Evolutionary conservation across 257 asterid species (phyloP).

Genomic region (Paulownia fortunei): DNA sequence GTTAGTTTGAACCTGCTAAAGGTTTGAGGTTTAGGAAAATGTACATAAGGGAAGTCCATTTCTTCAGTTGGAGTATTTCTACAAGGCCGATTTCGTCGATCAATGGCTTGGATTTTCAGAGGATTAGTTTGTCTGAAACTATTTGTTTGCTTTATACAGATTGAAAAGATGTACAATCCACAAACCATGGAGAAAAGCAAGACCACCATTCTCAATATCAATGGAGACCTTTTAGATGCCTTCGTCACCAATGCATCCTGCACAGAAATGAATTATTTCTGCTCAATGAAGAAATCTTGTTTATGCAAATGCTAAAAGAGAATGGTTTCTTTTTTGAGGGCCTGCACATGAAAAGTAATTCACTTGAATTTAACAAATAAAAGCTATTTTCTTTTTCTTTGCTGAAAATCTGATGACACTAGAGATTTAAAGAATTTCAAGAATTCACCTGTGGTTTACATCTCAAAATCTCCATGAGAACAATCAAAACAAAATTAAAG

Average conservation of each 20-base stretch:
- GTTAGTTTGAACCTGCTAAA: constrained; percentile 57
- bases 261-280: neutral
- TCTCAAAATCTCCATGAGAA: constrained; percentile 51
- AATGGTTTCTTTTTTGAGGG: neutral
- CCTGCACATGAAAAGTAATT: too few relatives aligned
- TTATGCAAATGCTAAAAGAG: neutral
- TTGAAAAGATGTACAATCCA: constrained; percentile 62
- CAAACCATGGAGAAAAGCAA: constrained; percentile 50
- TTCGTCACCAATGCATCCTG: constrained; percentile 54
- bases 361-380: neutral
- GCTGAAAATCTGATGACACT: neutral
- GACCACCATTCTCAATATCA: constrained; percentile 51
- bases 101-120: constrained; percentile 35
- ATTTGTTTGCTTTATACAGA: constrained; percentile 50
- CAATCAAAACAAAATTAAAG: neutral
- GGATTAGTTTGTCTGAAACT: constrained; percentile 38
- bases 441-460: constrained; percentile 53
- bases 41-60: constrained; percentile 54
- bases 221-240: constrained; percentile 59
- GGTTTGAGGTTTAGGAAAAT: constrained; percentile 72
- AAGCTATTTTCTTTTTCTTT: neutral
- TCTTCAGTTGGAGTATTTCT: constrained; percentile 34
- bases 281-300: too few relatives aligned
- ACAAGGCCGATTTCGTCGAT: constrained; percentile 41
- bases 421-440: neutral